Conservation (phyloP, 2,329 filamentous ascomycete species). For the Pseudogymnoascus sp. region DNA sequence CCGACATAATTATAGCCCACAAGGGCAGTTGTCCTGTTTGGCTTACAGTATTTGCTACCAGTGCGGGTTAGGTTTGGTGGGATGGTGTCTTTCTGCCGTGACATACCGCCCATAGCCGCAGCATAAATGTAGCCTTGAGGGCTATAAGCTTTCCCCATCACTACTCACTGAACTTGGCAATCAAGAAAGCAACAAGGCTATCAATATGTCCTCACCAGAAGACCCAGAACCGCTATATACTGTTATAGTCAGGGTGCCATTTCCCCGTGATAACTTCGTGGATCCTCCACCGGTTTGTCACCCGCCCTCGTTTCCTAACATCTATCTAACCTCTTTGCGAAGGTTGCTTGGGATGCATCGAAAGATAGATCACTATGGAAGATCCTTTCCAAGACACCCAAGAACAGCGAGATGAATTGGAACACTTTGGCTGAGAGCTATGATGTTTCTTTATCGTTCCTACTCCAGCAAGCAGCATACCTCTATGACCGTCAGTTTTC, state of each 20-base stretch:
- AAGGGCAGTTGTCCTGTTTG: background rate
- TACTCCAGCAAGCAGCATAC: conserved; percentile 89
- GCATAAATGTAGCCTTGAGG: conserved; percentile 6
- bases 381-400: conserved; percentile 72
- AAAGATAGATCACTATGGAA: conserved; percentile 91
- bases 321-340: conserved; percentile 12
- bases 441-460: conserved; percentile 76
- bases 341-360: conserved; percentile 80
- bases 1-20: background rate
- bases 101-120: background rate
- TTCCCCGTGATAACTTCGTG: conserved; percentile 76
- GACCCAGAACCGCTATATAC: conserved; percentile 39
- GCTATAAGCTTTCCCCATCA: background rate
- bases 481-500: conserved; percentile 85
- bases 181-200: conserved; percentile 25
- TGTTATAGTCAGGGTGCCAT: conserved; percentile 83
- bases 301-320: background rate
- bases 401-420: conserved; percentile 82
- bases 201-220: background rate
- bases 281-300: conserved; percentile 73
- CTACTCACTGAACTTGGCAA: background rate
- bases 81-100: background rate
- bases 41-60: background rate
- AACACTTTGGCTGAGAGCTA: conserved; percentile 41
- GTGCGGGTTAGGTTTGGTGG: background rate